Conservation (phyloP, 2,329 filamentous ascomycete genomes). For the Ramularia collo-cygni region DNA sequence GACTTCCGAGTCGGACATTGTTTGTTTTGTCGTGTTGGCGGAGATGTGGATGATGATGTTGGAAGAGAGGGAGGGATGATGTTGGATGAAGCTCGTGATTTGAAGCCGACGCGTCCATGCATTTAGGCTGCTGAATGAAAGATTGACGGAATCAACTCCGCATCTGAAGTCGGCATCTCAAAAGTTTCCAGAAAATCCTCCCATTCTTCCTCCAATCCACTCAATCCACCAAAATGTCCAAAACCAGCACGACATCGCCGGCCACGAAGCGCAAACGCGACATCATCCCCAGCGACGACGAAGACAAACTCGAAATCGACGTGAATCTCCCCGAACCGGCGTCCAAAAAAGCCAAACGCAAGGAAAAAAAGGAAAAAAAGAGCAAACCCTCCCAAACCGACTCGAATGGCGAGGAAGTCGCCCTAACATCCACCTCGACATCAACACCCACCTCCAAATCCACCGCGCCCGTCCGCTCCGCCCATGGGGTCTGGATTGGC, state of each 20-base stretch:
- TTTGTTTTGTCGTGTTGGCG: slow-evolving; percentile 2
- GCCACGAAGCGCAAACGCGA: slow-evolving; percentile 60
- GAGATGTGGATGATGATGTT: neutral
- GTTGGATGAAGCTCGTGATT: too few species aligned
- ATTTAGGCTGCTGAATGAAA: too few species aligned
- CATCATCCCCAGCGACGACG: slow-evolving; percentile 42
- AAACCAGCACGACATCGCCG: slow-evolving; percentile 8
- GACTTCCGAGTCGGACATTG: slow-evolving; percentile 30
- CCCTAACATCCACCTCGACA: too few species aligned
- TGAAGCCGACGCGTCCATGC: too few species aligned
- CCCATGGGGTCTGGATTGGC: slow-evolving; percentile 89
- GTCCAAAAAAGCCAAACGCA: slow-evolving; percentile 87
- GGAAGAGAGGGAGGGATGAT: too few species aligned
- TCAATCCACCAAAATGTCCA: slow-evolving; percentile 5
- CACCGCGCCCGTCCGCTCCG: slow-evolving; percentile 49
- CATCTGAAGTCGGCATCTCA: too few species aligned
- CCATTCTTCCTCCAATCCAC: slow-evolving; percentile 4
- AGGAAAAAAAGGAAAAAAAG: slow-evolving; percentile 72
- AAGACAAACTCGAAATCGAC: slow-evolving; percentile 74
- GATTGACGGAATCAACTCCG: too few species aligned
- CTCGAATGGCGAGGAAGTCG: slow-evolving; percentile 5
- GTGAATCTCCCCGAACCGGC: slow-evolving; percentile 83
- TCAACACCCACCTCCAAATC: slow-evolving; percentile 6
- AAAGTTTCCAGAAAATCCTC: slow-evolving; percentile 7
- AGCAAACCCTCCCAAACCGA: slow-evolving; percentile 17